Evolutionary conservation across 2,329 filamentous ascomycete species (phyloP), one percentile per base, ranked within the genome.

Genomic region (Nigrospora osmanthi): DNA sequence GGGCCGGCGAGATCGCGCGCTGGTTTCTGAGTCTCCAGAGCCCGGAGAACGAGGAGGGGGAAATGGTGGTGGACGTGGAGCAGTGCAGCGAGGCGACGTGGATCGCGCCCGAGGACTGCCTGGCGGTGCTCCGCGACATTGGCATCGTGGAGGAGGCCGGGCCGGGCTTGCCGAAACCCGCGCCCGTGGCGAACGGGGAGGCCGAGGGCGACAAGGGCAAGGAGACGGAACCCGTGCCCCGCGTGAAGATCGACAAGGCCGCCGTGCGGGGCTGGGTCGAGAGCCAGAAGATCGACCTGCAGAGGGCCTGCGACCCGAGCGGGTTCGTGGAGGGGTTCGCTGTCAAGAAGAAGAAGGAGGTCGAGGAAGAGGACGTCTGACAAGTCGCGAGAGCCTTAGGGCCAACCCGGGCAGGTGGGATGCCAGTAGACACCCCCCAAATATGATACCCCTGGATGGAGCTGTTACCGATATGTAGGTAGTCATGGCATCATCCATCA

Each of bases 41-140:
- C 43, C 44, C 58, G 15, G 42, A 43, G 16, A 19, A 23, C 11
- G 41, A 34, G 46, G 48, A 47, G 4, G 50, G 49, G 14, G 69
- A 80, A 56, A 58, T 70, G 5, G 65, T 89, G 43, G 67, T 81
- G 0, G 83, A 83, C 11, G 70, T 95, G 11, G 75, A 81, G 40
- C 78, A 86, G 46, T 83, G 91, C 56, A 87, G 87, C 43, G 70
- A 78, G 40, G 81, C 78, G 35, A 95, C 89, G 1, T 95, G 87
- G 71, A 95, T 97, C 62, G 72, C 85, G 45, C 76, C 78, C 0
- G 91, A 96, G 37, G 91, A 97, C 65, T 88, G 91, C 47, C 76
- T 95, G 37, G 72, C 72, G 1, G 82, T 89, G 19, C 68, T 96
- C 44, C 80, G 85, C 48, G 83, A 88, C 47, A 95, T 96, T 88